Evolutionary conservation across 192 early-diverging fungal genomes (phyloP).

Genomic region (Lunasporangiospora selenospora): DNA sequence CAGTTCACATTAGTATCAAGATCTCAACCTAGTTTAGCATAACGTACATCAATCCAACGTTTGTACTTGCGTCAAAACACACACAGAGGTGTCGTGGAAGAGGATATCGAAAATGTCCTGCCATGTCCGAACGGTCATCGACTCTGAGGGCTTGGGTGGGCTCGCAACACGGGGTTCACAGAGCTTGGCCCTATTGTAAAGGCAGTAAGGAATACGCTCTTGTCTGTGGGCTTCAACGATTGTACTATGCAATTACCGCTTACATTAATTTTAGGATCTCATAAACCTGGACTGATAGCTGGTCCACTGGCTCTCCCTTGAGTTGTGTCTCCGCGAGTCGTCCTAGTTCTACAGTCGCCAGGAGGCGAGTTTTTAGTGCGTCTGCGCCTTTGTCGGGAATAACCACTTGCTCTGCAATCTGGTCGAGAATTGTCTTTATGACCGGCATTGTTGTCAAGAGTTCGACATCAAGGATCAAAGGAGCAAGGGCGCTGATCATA

Average conservation of each 20-base stretch:
- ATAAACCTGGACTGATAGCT: neutral
- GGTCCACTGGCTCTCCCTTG: neutral
- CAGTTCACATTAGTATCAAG: no score
- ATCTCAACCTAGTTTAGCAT: no score
- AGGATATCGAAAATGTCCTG: conserved; percentile 8
- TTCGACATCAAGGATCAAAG: conserved; percentile 6
- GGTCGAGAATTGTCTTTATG: conserved; percentile 9
- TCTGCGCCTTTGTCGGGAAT: neutral
- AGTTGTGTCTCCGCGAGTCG: neutral
- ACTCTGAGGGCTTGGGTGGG: neutral
- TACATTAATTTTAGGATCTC: conserved; percentile 1
- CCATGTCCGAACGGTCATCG: conserved; percentile 10
- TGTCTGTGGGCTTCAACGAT: neutral
- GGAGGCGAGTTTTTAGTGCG: neutral
- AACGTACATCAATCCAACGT: conserved; percentile 1
- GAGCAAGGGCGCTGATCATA: neutral
- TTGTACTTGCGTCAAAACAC: neutral
- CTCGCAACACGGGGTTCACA: neutral
- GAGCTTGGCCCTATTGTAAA: conserved; percentile 4
- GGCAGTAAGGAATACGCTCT: neutral
- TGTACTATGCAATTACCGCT: neutral
- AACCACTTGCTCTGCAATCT: neutral
- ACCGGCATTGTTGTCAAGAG: conserved; percentile 5
- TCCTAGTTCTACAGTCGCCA: conserved; percentile 5
- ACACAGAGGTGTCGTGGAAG: conserved; percentile 1